Percentiles rank a stretch among this genome's conserved stretches.
phyloP scores from a whole-genome alignment of 164 flowering plant species.

The Magnolia changhungtana region DNA sequence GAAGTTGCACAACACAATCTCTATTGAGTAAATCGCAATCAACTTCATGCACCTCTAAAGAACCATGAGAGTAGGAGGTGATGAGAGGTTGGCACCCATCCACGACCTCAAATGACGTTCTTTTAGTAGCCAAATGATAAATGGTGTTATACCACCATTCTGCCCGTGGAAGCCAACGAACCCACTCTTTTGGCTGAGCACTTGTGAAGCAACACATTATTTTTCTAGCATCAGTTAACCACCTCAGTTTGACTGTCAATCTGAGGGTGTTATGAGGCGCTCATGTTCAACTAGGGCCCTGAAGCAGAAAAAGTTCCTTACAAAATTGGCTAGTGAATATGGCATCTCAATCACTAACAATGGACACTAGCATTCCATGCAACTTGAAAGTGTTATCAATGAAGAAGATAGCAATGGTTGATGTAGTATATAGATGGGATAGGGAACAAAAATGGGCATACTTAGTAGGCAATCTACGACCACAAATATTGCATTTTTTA shows the following conservation, averaged over 20 bases:
- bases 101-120: neutral
- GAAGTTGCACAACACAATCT: neutral
- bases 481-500: neutral
- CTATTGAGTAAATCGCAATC: neutral
- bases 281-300: too few species aligned
- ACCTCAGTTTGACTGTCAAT: too few species aligned
- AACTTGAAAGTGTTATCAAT: neutral
- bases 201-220: neutral
- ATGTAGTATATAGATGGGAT: neutral
- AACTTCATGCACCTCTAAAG: neutral
- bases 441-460: neutral
- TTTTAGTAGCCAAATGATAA: neutral
- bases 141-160: neutral
- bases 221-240: too few species aligned
- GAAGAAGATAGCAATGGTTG: neutral
- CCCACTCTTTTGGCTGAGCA: neutral
- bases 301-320: too few species aligned
- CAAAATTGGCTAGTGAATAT: too few species aligned
- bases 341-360: too few species aligned
- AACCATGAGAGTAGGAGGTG: neutral
- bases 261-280: neutral
- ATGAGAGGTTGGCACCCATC: neutral
- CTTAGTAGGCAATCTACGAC: neutral
- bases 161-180: neutral
- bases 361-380: neutral